Evolutionary conservation across 352 stramenopile species (phyloP), one percentile per base, ranked within the genome.

Genomic region (Pythium monospermum): DNA sequence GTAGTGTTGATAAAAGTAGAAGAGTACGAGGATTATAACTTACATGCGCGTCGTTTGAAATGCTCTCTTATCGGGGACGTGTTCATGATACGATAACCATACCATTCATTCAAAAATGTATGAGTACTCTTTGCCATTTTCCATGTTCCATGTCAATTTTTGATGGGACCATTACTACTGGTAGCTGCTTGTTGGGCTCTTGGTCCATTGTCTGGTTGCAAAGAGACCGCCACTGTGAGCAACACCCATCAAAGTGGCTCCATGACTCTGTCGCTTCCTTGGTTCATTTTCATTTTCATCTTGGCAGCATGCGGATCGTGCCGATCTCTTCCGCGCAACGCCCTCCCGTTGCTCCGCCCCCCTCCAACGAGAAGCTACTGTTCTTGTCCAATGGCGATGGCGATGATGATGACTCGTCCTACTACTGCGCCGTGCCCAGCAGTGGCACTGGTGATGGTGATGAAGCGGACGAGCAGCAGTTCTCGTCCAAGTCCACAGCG

Each of bases 41-140:
- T 49, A 57, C 58, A 66, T 66, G 58, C 58, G 58, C 58, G 58
- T 66, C 58, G 58, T 66, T 66, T 66, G 58, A 66, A 66, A 54
- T 31, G 35, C 35, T 40, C 35, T 19, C 37, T 38, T n/a, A 22
- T 41, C 18, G 36, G 18, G 15, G 30, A 13, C 13, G 30, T 49
- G 46, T 61, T 66, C 16, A 66, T 66, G 58, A 66, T 55, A 66
- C 58, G 58, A 66, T 52, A 66, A 61, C 39, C 51, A 61, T 55
- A 51, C 58, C 58, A 66, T 66, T 66, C 58, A 55, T 66, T 59
- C 49, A 35, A 35, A 13, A 8, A 35, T 61, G 58, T 57, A 66
- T 66, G 58, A 66, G 58, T 66, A 66, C 58, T 66, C 58, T 25
- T 27, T 47, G 2, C 32, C 31, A 15, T 42, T 44, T 30, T 21